Evolutionary conservation across 495 filamentous ascomycete species (phyloP).

Genomic region (Diplogelasinospora grovesii): DNA sequence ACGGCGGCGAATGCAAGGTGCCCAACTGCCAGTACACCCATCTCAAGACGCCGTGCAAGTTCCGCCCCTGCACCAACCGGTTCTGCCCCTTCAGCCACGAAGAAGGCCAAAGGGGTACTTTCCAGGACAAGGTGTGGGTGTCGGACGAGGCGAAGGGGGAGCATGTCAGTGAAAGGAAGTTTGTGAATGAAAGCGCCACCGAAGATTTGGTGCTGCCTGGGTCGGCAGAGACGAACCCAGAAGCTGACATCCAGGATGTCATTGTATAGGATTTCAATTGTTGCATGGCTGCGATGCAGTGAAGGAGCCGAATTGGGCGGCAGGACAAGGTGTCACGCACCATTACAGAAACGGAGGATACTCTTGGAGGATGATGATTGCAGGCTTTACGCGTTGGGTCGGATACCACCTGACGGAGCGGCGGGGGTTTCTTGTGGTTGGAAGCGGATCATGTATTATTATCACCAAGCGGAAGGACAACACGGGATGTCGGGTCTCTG

Average conservation of each 20-base stretch:
- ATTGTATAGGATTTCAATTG: constrained; percentile 24
- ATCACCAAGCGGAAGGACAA: too few relatives aligned
- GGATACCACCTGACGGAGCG: too few relatives aligned
- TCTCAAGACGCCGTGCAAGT: constrained; percentile 74
- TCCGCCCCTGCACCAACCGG: constrained; percentile 81
- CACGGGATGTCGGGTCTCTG: too few relatives aligned
- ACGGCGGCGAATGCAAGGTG: constrained; percentile 82
- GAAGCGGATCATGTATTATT: too few relatives aligned
- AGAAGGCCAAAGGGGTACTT: constrained; percentile 77
- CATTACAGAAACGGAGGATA: neutral
- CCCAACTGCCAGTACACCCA: constrained; percentile 89
- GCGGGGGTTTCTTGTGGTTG: too few relatives aligned
- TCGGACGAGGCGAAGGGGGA: constrained; percentile 48
- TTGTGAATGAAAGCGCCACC: constrained; percentile 58
- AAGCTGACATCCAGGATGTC: constrained; percentile 16
- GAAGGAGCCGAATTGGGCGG: constrained; percentile 3
- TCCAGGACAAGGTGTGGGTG: constrained; percentile 88
- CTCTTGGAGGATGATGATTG: neutral
- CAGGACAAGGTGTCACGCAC: too few relatives aligned
- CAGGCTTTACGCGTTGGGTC: too few relatives aligned
- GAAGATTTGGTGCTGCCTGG: constrained; percentile 80
- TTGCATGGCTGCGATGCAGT: neutral
- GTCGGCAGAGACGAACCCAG: constrained; percentile 21
- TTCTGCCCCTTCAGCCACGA: constrained; percentile 83
- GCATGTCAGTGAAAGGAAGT: constrained; percentile 89